These are phyloP conservation scores for Plectranthus barbatus DNA, from an alignment of 257 asterid genomes.

Conservation along the genomic window DNA sequence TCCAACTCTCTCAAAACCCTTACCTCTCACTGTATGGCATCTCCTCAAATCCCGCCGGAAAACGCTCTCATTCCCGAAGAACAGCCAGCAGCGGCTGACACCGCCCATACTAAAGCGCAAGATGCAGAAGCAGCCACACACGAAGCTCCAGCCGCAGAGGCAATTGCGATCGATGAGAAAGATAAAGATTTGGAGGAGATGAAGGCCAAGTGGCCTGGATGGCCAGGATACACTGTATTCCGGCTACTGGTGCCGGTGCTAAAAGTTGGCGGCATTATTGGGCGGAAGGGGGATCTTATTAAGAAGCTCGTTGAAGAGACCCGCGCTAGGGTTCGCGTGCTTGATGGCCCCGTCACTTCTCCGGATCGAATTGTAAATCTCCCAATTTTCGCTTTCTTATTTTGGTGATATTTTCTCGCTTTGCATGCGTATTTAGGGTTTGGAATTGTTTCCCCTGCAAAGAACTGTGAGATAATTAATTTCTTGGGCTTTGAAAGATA, in stretches of 20 bases:
- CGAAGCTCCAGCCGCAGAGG: slow-evolving; percentile 17
- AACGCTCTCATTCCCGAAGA: slow-evolving; percentile 14
- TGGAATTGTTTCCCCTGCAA: neutral
- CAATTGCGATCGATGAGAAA: slow-evolving; percentile 8
- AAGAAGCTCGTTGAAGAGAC: slow-evolving; percentile 86
- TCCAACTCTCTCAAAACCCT: neutral
- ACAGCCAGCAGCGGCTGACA: slow-evolving; percentile 6
- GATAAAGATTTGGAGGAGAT: slow-evolving; percentile 23
- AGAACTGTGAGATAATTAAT: neutral
- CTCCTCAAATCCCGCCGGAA: slow-evolving; percentile 9
- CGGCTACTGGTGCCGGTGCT: slow-evolving; percentile 61
- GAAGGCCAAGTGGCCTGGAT: slow-evolving; percentile 71
- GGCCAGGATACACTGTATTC: slow-evolving; percentile 81
- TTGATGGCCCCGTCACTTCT: slow-evolving; percentile 55
- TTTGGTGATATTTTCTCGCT: neutral
- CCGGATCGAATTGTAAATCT: slow-evolving; percentile 69
- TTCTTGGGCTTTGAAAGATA: neutral
- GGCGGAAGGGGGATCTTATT: slow-evolving; percentile 78
- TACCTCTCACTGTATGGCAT: slow-evolving; percentile 14
- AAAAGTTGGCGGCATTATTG: slow-evolving; percentile 82
- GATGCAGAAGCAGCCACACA: neutral
- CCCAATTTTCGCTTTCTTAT: neutral
- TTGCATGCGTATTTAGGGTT: slow-evolving; percentile 6
- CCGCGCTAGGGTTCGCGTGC: slow-evolving; percentile 64
- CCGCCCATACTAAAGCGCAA: neutral